phyloP scores from a whole-genome alignment of 2,329 filamentous ascomycete genomes.

The Ceratocystis destructans region DNA sequence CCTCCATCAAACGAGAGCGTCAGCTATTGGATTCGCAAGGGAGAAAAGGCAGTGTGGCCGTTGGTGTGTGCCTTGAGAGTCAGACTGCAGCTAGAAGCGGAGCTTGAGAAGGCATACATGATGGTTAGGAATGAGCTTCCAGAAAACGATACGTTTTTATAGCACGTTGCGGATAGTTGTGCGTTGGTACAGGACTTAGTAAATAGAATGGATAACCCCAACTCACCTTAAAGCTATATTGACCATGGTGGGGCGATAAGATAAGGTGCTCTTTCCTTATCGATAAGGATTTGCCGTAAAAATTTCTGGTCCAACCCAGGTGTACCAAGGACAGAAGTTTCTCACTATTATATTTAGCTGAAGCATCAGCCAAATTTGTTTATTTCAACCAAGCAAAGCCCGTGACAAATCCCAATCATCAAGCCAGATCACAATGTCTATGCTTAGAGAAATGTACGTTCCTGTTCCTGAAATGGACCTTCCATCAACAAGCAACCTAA shows the following conservation, averaged over 20 bases:
- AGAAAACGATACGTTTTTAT: slow-evolving; percentile 19
- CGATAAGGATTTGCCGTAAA: slow-evolving; percentile 17
- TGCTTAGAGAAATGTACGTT: slow-evolving; percentile 20
- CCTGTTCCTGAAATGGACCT: not conserved
- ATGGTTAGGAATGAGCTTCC: slow-evolving; percentile 44
- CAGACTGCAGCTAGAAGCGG: slow-evolving; percentile 72
- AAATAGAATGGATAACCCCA: not conserved
- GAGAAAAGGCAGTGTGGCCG: slow-evolving; percentile 84
- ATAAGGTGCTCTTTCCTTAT: slow-evolving; percentile 10
- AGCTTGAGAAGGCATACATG: slow-evolving; percentile 76
- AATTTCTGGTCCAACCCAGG: slow-evolving; percentile 15
- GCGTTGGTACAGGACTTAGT: not conserved
- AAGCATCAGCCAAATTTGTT: slow-evolving; percentile 8
- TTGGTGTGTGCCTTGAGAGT: slow-evolving; percentile 70
- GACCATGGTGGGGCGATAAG: slow-evolving; percentile 12
- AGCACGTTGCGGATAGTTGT: not conserved
- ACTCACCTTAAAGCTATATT: not conserved
- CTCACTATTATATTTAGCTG: slow-evolving; percentile 7
- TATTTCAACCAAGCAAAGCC: not conserved
- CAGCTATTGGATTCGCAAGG: slow-evolving; percentile 72
- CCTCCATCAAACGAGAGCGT: slow-evolving; percentile 63
- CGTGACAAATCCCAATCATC: not conserved
- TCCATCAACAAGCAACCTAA: not conserved
- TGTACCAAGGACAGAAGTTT: not conserved
- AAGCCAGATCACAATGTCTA: slow-evolving; percentile 13